These are phyloP conservation scores for Dimocarpus longan DNA, from an alignment of 345 rosid species.

Conservation along the genomic window DNA sequence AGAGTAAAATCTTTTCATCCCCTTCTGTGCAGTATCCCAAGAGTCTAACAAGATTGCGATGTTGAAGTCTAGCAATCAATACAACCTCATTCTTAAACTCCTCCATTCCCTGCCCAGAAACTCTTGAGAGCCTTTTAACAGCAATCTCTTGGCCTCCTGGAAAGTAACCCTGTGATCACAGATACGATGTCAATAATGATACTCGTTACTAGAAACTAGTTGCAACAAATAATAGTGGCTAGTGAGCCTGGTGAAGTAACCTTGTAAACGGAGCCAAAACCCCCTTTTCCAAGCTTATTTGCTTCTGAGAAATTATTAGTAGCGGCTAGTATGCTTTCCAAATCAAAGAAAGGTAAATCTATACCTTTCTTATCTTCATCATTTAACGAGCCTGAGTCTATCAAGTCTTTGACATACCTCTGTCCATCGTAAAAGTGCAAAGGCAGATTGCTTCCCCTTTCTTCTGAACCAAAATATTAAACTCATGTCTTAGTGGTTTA, in stretches of 20 bases:
- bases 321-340: constrained; percentile 46
- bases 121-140: constrained; percentile 58
- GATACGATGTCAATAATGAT: neutral
- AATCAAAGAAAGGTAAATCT: constrained; percentile 44
- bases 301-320: constrained; percentile 47
- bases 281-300: constrained; percentile 60
- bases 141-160: constrained; percentile 58
- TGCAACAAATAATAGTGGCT: neutral
- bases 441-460: constrained; percentile 19
- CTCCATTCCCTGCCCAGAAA: constrained; percentile 58
- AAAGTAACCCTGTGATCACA: constrained; percentile 39
- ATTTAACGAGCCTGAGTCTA: constrained; percentile 25
- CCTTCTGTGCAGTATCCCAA: constrained; percentile 51
- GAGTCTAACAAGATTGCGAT: constrained; percentile 58
- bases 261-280: constrained; percentile 70
- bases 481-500: neutral
- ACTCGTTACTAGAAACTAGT: neutral
- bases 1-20: constrained; percentile 51
- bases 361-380: constrained; percentile 46
- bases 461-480: constrained; percentile 21
- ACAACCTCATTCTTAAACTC: constrained; percentile 63
- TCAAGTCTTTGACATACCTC: constrained; percentile 32
- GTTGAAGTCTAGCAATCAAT: constrained; percentile 61
- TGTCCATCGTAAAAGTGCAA: constrained; percentile 32
- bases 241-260: constrained; percentile 17